Evolutionary conservation across 352 stramenopile genomes (phyloP), one percentile per base, ranked within the genome.

Genomic region (Phytophthora melonis): DNA sequence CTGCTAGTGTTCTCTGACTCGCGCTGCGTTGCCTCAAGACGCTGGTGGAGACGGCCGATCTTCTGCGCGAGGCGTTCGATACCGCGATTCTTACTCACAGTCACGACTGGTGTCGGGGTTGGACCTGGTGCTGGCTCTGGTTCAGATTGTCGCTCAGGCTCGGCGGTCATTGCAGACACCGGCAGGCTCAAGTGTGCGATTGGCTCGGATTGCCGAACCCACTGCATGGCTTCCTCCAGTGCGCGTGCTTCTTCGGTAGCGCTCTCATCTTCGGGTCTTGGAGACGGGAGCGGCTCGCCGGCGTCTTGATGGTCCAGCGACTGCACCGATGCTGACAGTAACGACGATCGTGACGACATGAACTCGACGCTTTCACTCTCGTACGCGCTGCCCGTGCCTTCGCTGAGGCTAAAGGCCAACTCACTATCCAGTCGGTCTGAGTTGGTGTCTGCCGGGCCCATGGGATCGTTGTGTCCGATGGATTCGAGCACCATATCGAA

Each of bases 11-110:
- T n/a, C 27, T 77, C 65, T 1, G 65, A 63, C 11, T 74, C 64
- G 54, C 71, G 67, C 57, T 77, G 72, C 23, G 77, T 72, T 50
- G 72, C 70, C 56, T 88, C 70, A 16, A 88, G 73, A 3, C 82
- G 82, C 58, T 85, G 70, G 36, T 88, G 76, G 14, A 87, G 74
- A 19, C 78, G 80, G 5, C 75, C 80, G 39, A 88, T 90, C 56
- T 88, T 88, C 36, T 77, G 74, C 4, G 80, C 70, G 30, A 88
- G 72, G 10, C 82, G 73, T 30, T 86, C 66, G 47, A 87, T 88
- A 2, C 82, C 77, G 50, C 70, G 82, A 32, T 71, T 73, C 47
- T 80, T 84, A 57, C 76, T 81, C 18, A 82, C 67, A 13, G 50
- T 75, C 34, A 81, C 47, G n/a, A 82, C 68, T 39, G 75, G 43